Percentiles rank a stretch among this genome's conserved stretches.
Conservation (phyloP, 2,329 filamentous ascomycete genomes). For the Pseudogymnoascus sp. region DNA sequence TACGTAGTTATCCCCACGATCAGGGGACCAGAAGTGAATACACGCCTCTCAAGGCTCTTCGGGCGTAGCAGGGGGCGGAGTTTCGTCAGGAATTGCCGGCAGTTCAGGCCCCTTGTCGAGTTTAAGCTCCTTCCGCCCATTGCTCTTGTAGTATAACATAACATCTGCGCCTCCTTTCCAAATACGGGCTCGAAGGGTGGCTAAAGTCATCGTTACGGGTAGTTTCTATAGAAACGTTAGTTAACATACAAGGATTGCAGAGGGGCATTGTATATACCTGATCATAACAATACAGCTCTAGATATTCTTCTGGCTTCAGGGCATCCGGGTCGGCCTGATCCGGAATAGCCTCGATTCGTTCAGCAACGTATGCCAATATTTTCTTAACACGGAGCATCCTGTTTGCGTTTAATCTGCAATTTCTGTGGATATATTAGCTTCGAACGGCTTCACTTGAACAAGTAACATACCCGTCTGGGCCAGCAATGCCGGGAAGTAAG, state of each 20-base stretch:
- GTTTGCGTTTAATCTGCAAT: slow-evolving; percentile 90
- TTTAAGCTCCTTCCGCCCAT: slow-evolving; percentile 49
- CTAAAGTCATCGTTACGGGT: slow-evolving; percentile 80
- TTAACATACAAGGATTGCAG: not conserved
- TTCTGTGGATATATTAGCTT: slow-evolving; percentile 37
- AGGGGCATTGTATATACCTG: slow-evolving; percentile 52
- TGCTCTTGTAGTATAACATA: slow-evolving; percentile 81
- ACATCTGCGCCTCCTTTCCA: slow-evolving; percentile 97
- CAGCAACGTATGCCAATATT: slow-evolving; percentile 84
- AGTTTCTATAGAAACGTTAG: slow-evolving; percentile 36
- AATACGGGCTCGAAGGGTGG: slow-evolving; percentile 81
- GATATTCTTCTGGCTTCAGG: slow-evolving; percentile 79
- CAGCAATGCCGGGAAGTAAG: slow-evolving; percentile 64
- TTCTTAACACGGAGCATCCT: slow-evolving; percentile 94
- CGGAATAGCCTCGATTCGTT: slow-evolving; percentile 71
- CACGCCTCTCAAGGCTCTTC: not conserved
- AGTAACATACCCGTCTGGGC: slow-evolving; percentile 54
- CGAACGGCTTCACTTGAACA: slow-evolving; percentile 13
- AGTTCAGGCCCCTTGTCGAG: not conserved
- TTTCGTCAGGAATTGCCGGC: not conserved
- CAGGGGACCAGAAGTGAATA: not conserved
- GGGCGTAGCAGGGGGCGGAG: not conserved
- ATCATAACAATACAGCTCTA: slow-evolving; percentile 91
- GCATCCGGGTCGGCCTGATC: slow-evolving; percentile 51
- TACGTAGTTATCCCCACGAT: not conserved